Evolutionary conservation across 78 protist genomes (phyloP), one percentile per base, ranked within the genome.

Genomic region (Chrysochromulina parva): DNA sequence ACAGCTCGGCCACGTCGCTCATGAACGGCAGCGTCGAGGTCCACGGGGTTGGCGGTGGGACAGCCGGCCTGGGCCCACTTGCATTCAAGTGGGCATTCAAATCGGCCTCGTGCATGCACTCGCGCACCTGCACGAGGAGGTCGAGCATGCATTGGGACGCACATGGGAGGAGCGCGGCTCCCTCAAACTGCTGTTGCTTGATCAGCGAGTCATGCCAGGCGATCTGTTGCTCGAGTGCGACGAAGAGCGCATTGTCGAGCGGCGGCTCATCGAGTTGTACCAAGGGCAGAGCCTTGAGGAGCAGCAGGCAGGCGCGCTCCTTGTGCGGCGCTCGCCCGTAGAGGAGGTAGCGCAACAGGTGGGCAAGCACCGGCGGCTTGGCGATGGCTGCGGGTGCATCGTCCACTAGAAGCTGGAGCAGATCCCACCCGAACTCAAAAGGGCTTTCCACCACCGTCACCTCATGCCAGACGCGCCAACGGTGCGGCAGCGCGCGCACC

Each of bases 41-140:
- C 78, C 78, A 69, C 78, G 14, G 13, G 48, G 50, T 28, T 1
- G 38, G 38, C 38, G 38, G 38, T 38, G 38, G 38, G 38, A 38
- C 38, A 38, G 38, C 38, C 38, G 38, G 38, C 38, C 38, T 38
- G 38, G 38, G 38, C 38, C 38, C 38, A 38, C 38, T 38, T 38
- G 38, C 38, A 38, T 38, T 38, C 38, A 38, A 38, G 38, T 38
- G 38, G 62, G 62, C 62, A 58, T 58, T 7, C 62, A 58, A 58
- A 58, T 58, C 71, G 71, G n/a, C 16, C 80, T 3, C 80, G n/a
- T 71, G 50, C 55, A 74, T 4, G 57, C 22, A 1, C 20, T 38
- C 82, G 53, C 82, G 82, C 5, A 74, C 20, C 28, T 74, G 57
- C 57, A 74, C 82, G 82, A 74, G 82, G 48, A 67, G 48, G 48